Conservation (phyloP, 2,329 filamentous ascomycete genomes). For the Colletotrichum sp. region DNA sequence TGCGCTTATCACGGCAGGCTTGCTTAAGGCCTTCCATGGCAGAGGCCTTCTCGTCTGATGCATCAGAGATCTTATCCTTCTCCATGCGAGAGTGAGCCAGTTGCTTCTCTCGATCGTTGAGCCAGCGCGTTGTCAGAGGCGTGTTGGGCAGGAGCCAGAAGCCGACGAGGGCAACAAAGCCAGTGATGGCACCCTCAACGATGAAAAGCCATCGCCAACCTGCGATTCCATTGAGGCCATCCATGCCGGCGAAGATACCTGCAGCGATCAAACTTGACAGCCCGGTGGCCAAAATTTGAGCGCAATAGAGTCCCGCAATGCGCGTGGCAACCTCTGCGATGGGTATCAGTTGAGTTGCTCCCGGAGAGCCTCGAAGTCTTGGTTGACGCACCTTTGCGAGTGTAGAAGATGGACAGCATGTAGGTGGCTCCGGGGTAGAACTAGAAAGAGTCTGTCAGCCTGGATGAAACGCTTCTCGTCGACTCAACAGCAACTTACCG, state of each 20-base stretch:
- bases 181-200: slow-evolving; percentile 64
- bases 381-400: slow-evolving; percentile 29
- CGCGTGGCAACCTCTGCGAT: slow-evolving; percentile 61
- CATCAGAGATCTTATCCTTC: slow-evolving; percentile 55
- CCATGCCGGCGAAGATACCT: slow-evolving; percentile 65
- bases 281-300: slow-evolving; percentile 69
- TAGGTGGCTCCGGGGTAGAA: slow-evolving; percentile 45
- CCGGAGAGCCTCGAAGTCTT: background rate
- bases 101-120: slow-evolving; percentile 50
- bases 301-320: slow-evolving; percentile 63
- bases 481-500: slow-evolving; percentile 21
- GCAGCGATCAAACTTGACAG: slow-evolving; percentile 71
- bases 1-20: slow-evolving; percentile 52
- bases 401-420: slow-evolving; percentile 38
- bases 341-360: background rate
- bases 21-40: slow-evolving; percentile 53
- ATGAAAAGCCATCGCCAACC: slow-evolving; percentile 71
- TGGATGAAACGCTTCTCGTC: fast-evolving
- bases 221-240: slow-evolving; percentile 56
- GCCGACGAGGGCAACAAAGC: slow-evolving; percentile 63
- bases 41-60: slow-evolving; percentile 39
- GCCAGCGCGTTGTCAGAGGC: slow-evolving; percentile 46
- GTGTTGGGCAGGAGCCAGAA: slow-evolving; percentile 60
- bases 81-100: slow-evolving; percentile 53
- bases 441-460: background rate